Conservation (phyloP, 1,284 basidiomycete genomes). For the Trichosporon coremiiforme region DNA sequence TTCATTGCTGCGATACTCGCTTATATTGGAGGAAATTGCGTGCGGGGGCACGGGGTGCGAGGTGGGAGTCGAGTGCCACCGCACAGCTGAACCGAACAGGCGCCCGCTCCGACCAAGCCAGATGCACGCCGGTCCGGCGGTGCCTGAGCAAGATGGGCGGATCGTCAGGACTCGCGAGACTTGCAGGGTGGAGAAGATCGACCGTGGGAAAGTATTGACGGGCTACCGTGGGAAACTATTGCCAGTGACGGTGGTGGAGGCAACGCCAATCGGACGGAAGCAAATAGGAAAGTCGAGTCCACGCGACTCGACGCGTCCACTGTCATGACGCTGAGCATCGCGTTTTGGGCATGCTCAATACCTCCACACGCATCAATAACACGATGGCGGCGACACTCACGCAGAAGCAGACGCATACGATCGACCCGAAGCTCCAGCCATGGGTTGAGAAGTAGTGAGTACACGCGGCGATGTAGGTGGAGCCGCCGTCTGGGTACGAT, state of each 20-base stretch:
- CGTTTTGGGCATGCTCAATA: constrained; percentile 10
- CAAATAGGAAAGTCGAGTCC: neutral
- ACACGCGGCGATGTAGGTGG: neutral
- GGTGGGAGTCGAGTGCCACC: neutral
- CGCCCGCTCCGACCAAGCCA: neutral
- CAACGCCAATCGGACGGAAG: neutral
- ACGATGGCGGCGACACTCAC: constrained; percentile 22
- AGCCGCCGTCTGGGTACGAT: no score
- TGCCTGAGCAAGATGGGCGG: neutral
- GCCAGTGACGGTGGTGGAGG: neutral
- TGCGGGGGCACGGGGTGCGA: neutral
- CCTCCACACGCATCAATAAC: neutral
- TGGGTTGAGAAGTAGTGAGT: constrained; percentile 98
- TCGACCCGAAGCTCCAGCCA: constrained; percentile 72
- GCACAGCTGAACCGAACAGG: neutral
- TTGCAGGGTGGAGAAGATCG: neutral
- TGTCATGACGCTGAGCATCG: constrained; percentile 21
- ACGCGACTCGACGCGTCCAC: constrained; percentile 25
- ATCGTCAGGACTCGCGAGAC: neutral
- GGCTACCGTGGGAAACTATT: no score
- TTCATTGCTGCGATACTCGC: neutral
- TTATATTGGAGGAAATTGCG: neutral
- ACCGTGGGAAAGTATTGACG: no score
- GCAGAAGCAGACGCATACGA: constrained; percentile 19
- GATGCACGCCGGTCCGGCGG: no score